Percentiles rank a stretch among this genome's conserved stretches.
phyloP scores from a whole-genome alignment of 148 eudicot genomes.

The Rhododendron simsii region DNA sequence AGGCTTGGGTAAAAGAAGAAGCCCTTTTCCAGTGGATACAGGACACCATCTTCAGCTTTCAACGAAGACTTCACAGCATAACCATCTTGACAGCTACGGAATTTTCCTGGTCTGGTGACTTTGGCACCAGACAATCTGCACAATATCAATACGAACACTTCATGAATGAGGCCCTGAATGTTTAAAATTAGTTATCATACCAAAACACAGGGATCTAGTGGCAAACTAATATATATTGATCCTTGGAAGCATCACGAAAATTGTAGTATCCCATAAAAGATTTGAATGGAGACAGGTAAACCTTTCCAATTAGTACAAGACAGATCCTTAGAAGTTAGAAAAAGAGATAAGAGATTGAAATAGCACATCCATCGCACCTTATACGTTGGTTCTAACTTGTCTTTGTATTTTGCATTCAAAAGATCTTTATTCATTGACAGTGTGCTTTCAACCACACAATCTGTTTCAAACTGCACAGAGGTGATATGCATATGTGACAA shows the following conservation, averaged over 20 bases:
- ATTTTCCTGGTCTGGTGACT: conserved; percentile 92
- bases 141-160: conserved; percentile 74
- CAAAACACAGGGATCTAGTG: neutral
- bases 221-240: neutral
- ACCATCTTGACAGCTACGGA: conserved; percentile 91
- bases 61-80: conserved; percentile 94
- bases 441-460: conserved; percentile 63
- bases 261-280: neutral
- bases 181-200: neutral
- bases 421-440: conserved; percentile 78
- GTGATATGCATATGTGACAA: neutral
- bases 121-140: conserved; percentile 92
- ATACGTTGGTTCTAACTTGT: conserved; percentile 70
- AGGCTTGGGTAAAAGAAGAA: conserved; percentile 96
- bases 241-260: neutral
- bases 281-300: neutral
- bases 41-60: conserved; percentile 96
- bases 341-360: neutral
- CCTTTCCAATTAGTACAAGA: neutral
- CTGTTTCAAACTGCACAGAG: conserved; percentile 83
- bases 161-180: conserved; percentile 87
- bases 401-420: conserved; percentile 72
- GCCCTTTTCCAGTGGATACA: conserved; percentile 97
- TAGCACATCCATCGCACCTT: conserved; percentile 42
- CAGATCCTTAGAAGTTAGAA: neutral